Conservation (phyloP, 805 yeast species). For the Starmera quercuum region DNA sequence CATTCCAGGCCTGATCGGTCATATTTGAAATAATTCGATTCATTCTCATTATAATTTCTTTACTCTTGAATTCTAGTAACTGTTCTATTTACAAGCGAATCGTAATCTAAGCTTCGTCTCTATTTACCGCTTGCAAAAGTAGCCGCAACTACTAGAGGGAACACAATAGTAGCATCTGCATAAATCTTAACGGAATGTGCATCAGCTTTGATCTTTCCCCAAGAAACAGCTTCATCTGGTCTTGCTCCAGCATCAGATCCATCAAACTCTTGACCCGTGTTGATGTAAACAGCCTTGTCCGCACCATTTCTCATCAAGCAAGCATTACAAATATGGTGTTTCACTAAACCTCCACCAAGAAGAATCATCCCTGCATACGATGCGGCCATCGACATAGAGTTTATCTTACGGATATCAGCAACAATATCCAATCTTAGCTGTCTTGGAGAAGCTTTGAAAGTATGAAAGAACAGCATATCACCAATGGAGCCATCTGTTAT, state of each 20-base stretch:
- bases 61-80: too few relatives aligned
- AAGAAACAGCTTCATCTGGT: constrained; percentile 96
- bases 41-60: too few relatives aligned
- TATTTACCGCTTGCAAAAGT: constrained; percentile 74
- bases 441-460: constrained; percentile 88
- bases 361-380: constrained; percentile 91
- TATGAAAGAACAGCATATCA: constrained; percentile 97
- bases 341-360: constrained; percentile 92
- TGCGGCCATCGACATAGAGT: constrained; percentile 93
- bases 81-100: too few relatives aligned
- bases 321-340: constrained; percentile 97
- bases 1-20: too few relatives aligned
- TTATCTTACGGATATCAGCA: constrained; percentile 85
- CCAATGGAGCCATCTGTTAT: constrained; percentile 98
- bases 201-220: constrained; percentile 98
- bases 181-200: constrained; percentile 89
- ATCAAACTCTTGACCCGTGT: constrained; percentile 98
- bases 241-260: constrained; percentile 99
- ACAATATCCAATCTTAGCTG: constrained; percentile 89
- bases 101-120: too few relatives aligned
- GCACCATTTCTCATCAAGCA: constrained; percentile 99
- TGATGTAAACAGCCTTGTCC: constrained; percentile 93
- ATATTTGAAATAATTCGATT: too few relatives aligned
- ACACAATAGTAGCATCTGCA: constrained; percentile 90
- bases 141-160: constrained; percentile 96